Conservation (phyloP, 2,329 filamentous ascomycete genomes). For the Aspergillus sp. region DNA sequence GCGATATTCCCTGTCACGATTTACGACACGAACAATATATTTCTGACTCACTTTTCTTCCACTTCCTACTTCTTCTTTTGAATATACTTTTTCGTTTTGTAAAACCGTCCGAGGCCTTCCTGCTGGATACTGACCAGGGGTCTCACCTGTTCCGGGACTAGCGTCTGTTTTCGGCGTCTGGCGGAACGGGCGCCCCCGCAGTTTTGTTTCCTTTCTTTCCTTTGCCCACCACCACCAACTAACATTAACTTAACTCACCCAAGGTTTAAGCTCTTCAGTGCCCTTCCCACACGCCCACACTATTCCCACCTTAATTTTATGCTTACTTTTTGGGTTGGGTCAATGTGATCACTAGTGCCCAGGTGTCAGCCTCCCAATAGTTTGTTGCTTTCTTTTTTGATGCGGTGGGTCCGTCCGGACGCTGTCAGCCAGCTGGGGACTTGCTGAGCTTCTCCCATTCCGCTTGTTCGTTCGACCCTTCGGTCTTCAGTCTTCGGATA, state of each 20-base stretch:
- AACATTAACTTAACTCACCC: neutral
- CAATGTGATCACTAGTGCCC: neutral
- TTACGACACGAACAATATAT: neutral
- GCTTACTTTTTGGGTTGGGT: neutral
- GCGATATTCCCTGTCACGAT: neutral
- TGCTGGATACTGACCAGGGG: neutral
- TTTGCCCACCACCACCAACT: neutral
- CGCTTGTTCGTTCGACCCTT: too few relatives aligned
- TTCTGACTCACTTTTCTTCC: too few relatives aligned
- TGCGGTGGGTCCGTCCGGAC: too few relatives aligned
- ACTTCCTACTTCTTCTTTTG: too few relatives aligned
- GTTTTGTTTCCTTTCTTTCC: neutral
- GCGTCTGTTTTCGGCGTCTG: neutral
- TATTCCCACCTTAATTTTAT: constrained; percentile 2
- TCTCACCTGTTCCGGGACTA: neutral
- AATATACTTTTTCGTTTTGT: neutral
- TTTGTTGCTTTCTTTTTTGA: too few relatives aligned
- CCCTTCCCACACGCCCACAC: neutral
- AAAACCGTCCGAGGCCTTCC: neutral
- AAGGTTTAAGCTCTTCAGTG: neutral
- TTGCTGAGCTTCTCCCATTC: too few relatives aligned
- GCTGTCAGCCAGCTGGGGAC: too few relatives aligned
- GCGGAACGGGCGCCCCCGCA: constrained; percentile 2
- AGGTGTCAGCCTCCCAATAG: too few relatives aligned
- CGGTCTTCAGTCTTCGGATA: too few relatives aligned